Percentiles rank a stretch among this genome's conserved stretches.
Evolutionary conservation across 495 filamentous ascomycete genomes (phyloP).

Genomic region (Xylaria longipes): DNA sequence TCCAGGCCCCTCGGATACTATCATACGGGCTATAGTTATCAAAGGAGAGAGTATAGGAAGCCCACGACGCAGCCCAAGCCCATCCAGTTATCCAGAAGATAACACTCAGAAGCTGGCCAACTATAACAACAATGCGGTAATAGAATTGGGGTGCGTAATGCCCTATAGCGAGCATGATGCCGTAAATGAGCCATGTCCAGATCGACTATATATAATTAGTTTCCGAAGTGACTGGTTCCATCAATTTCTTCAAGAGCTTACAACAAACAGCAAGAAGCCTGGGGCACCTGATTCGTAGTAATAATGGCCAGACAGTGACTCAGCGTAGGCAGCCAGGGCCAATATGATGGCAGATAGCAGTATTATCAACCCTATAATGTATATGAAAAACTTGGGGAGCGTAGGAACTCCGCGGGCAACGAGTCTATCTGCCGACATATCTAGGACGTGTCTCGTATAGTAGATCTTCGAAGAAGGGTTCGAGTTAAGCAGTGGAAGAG

Average conservation of each 20-base stretch:
- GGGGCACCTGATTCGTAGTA: conserved; percentile 34
- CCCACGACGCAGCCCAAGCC: conserved; percentile 47
- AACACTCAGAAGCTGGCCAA: conserved; percentile 40
- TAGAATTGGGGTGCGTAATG: conserved; percentile 39
- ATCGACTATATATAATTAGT: conserved; percentile 37
- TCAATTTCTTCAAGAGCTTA: conserved; percentile 27
- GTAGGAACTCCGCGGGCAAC: conserved; percentile 42
- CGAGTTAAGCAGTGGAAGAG: neutral
- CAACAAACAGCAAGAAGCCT: conserved; percentile 46
- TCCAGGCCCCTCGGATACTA: conserved; percentile 16
- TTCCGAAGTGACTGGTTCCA: neutral
- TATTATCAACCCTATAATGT: conserved; percentile 44
- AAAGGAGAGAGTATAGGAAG: conserved; percentile 36
- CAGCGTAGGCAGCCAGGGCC: conserved; percentile 40
- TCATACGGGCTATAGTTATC: neutral
- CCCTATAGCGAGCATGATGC: conserved; percentile 39
- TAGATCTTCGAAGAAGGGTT: neutral
- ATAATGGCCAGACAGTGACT: conserved; percentile 34
- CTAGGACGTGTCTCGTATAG: neutral
- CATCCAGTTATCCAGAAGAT: conserved; percentile 53
- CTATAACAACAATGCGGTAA: conserved; percentile 41
- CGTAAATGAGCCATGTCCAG: conserved; percentile 45
- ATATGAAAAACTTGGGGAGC: conserved; percentile 41
- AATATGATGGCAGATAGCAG: conserved; percentile 46
- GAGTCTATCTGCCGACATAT: conserved; percentile 40